A percentile compares a stretch with the other conserved stretches of the same genome.
Evolutionary conservation across 495 filamentous ascomycete genomes (phyloP).

Genomic region (Xylaria longipes): DNA sequence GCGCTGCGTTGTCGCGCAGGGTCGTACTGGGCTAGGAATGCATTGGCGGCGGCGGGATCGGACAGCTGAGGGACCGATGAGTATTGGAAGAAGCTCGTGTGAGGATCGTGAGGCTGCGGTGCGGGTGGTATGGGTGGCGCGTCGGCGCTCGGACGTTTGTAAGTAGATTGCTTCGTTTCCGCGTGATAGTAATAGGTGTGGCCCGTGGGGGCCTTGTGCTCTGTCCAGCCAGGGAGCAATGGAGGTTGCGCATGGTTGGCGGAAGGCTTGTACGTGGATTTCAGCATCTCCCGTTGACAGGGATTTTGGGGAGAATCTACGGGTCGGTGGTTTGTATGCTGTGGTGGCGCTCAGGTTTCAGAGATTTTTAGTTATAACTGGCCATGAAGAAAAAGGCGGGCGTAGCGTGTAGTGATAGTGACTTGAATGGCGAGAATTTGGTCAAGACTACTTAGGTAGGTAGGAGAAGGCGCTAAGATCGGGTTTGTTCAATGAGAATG

Average conservation of each 20-base stretch:
- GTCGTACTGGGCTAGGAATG: constrained; percentile 55
- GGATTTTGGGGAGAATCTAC: background rate
- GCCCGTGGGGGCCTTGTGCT: constrained; percentile 89
- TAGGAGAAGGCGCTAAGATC: background rate
- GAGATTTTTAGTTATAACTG: background rate
- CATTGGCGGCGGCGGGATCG: constrained; percentile 51
- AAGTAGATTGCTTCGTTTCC: constrained; percentile 87
- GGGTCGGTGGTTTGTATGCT: background rate
- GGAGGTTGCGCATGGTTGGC: constrained; percentile 52
- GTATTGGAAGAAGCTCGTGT: constrained; percentile 53
- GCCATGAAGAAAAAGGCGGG: background rate
- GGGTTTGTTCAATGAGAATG: background rate
- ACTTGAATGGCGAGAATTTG: background rate
- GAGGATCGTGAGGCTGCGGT: constrained; percentile 36
- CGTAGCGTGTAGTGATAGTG: background rate
- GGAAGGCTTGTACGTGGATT: constrained; percentile 66
- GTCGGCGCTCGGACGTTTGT: constrained; percentile 66
- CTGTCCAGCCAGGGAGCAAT: constrained; percentile 84
- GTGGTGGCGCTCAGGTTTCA: background rate
- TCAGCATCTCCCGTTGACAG: constrained; percentile 55
- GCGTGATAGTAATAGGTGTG: constrained; percentile 90
- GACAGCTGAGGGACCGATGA: constrained; percentile 53
- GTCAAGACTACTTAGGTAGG: background rate
- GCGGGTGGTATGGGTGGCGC: constrained; percentile 34
- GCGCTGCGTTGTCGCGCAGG: constrained; percentile 36